A percentile compares a stretch with the other conserved stretches of the same genome.
Conservation (phyloP, 116 monocot genomes). For the Zostera marina region DNA sequence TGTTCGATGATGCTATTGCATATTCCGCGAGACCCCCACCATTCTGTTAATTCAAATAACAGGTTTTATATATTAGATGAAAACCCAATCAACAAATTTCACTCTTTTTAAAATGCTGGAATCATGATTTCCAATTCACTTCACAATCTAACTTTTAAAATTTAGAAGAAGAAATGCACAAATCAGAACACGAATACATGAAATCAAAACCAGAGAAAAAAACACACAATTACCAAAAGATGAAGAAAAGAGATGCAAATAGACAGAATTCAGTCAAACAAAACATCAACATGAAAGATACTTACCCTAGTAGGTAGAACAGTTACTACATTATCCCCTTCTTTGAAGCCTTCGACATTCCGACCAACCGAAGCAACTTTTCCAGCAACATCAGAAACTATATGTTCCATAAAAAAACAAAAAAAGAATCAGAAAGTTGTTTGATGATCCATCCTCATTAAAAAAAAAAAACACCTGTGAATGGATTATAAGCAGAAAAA, state of each 20-base stretch:
- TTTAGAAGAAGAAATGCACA: too few relatives aligned
- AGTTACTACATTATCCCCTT: slow-evolving; percentile 59
- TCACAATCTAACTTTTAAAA: too few relatives aligned
- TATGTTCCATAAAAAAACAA: slow-evolving; percentile 2
- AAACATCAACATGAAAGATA: neutral
- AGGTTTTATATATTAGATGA: neutral
- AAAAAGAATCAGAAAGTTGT: neutral
- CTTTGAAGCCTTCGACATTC: slow-evolving; percentile 33
- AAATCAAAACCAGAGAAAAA: too few relatives aligned
- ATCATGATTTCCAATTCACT: too few relatives aligned
- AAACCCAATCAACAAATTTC: neutral
- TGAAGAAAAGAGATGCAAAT: too few relatives aligned
- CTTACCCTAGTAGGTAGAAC: slow-evolving; percentile 14
- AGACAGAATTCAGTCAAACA: too few relatives aligned
- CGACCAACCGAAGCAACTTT: slow-evolving; percentile 40
- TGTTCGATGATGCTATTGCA: slow-evolving; percentile 17
- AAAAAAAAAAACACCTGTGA: too few relatives aligned
- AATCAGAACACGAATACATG: too few relatives aligned
- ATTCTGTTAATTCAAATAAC: slow-evolving; percentile 16
- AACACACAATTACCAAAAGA: too few relatives aligned
- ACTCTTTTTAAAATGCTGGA: neutral
- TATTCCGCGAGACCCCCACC: slow-evolving; percentile 79
- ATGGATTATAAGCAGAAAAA: neutral
- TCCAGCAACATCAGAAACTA: slow-evolving; percentile 52
- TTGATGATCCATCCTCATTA: too few relatives aligned